Conservation (phyloP, 257 asterid genomes). For the Solanum ossicruentum region DNA sequence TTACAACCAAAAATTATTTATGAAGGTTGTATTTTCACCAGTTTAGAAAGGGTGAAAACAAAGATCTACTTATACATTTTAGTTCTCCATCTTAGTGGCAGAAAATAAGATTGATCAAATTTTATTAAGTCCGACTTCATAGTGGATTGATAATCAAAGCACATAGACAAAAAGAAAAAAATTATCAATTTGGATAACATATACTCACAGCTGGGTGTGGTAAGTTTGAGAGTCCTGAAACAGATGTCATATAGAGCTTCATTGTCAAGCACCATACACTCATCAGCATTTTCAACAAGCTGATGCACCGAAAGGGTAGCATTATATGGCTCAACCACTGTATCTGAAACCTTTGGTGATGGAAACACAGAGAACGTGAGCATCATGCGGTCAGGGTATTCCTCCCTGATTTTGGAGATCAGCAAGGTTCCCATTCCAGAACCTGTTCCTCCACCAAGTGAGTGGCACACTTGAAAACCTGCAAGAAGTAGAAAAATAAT, state of each 20-base stretch:
- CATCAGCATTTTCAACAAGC: slow-evolving; percentile 86
- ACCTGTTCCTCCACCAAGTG: slow-evolving; percentile 88
- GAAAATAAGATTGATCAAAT: too few species aligned
- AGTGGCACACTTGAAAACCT: slow-evolving; percentile 82
- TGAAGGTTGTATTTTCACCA: not conserved
- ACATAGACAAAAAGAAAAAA: not conserved
- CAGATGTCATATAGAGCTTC: slow-evolving; percentile 77
- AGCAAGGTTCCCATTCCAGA: slow-evolving; percentile 81
- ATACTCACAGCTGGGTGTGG: slow-evolving; percentile 85
- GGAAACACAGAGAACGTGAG: slow-evolving; percentile 79
- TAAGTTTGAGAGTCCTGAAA: slow-evolving; percentile 69
- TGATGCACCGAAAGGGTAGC: slow-evolving; percentile 86
- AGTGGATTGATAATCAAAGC: not conserved
- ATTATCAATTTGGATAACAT: not conserved
- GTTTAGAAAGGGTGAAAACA: not conserved
- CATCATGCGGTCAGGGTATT: slow-evolving; percentile 84
- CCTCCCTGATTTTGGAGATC: slow-evolving; percentile 75
- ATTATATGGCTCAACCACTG: slow-evolving; percentile 79
- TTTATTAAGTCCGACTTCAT: too few species aligned
- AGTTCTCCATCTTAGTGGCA: too few species aligned
- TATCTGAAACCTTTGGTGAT: slow-evolving; percentile 76
- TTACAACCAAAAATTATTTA: not conserved
- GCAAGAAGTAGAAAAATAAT: not conserved
- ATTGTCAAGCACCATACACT: slow-evolving; percentile 81
- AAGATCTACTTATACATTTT: not conserved